Evolutionary conservation across 768 basidiomycete species (phyloP), one percentile per base, ranked within the genome.

Genomic region (Tulasnella sp.): DNA sequence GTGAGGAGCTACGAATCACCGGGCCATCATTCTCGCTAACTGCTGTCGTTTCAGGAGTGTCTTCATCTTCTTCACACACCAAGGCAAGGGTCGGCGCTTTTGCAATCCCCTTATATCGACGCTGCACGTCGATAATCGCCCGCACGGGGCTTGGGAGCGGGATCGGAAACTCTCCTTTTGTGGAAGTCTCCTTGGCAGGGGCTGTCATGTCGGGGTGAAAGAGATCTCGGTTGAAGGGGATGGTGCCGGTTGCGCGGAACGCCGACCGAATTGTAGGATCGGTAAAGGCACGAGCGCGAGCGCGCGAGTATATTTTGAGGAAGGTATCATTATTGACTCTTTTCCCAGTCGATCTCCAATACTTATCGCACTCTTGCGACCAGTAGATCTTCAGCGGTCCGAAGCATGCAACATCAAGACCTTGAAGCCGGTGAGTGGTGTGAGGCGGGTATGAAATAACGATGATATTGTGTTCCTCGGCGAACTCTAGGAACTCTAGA

Each of bases 391-490:
- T 87, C 11, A 87, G 75, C 5, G 80, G 55, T 10, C 44, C 69
- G 67, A 81, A 81, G 29, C 77, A 44, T 18, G 70, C 71, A n/a
- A 80, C 46, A 46, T 81, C 80, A n/a, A 75, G 75, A 5, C 74
- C 74, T 73, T 80, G 79, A 77, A 79, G 79, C 18, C 26, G 15
- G 79, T 89, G 88, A 0, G 86, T 88, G 5, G 81, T 75, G 78
- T 89, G 87, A 23, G 87, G 80, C 20, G 86, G 87, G 81, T 88
- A 88, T 79, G 86, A 86, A 0, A 88, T 79, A 4, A 88, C 80
- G n/a, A 83, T 79, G 23, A 88, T 88, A 1, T 83, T 81, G 78
- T 87, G 76, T 0, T 80, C 76, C 7, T 37, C 76, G 5, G 61
- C 39, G 16, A 2, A 75, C 15, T 83, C 77, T 15, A 89, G 84